These are phyloP conservation scores for Gremmenia infestans DNA, from an alignment of 2,329 filamentous ascomycete genomes.

Conservation along the genomic window DNA sequence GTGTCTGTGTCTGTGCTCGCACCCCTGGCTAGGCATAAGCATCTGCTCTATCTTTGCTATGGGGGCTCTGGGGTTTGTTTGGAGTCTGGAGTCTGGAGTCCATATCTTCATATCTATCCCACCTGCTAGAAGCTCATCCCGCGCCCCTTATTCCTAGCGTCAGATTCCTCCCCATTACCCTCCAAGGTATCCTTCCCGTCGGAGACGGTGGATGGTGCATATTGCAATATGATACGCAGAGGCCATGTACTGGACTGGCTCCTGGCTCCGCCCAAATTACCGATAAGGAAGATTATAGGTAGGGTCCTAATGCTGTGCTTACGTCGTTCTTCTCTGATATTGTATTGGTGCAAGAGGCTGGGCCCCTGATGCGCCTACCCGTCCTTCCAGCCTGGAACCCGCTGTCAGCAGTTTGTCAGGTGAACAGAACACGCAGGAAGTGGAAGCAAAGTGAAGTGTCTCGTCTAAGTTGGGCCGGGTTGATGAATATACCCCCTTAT, in stretches of 20 bases:
- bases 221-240: not conserved
- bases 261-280: not conserved
- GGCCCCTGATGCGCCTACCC: slow-evolving; percentile 2
- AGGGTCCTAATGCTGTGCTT: not conserved
- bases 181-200: not conserved
- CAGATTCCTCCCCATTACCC: not conserved
- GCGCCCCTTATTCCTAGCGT: not conserved
- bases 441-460: slow-evolving; percentile 6
- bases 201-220: not conserved
- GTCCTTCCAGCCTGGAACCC: not conserved
- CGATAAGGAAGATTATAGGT: not conserved
- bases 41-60: too few species aligned
- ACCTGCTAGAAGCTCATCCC: not conserved
- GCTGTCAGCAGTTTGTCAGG: slow-evolving; percentile 1
- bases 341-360: not conserved
- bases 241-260: not conserved
- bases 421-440: not conserved
- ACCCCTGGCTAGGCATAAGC: not conserved
- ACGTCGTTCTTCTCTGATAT: not conserved
- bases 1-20: too few species aligned
- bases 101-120: not conserved
- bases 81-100: too few species aligned
- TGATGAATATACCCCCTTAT: not conserved
- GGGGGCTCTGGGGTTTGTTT: too few species aligned
- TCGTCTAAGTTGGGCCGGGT: not conserved